Conservation (phyloP, 306 rosid species). For the Ormosia semicastrata region DNA sequence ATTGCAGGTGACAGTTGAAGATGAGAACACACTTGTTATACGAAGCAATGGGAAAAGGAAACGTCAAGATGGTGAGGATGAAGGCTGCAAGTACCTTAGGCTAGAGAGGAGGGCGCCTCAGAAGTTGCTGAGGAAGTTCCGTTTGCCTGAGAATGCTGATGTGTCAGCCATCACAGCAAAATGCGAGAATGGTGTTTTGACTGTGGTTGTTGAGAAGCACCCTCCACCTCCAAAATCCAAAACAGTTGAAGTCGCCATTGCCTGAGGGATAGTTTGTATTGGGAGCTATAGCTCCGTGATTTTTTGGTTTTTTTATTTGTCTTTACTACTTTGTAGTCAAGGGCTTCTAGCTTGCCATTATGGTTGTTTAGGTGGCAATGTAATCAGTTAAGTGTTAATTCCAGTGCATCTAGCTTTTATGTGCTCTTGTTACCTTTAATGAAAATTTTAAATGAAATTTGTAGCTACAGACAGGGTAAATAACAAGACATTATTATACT, state of each 20-base stretch:
- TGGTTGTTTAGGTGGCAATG: not conserved
- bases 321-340: not conserved
- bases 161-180: conserved; percentile 55
- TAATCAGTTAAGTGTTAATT: not conserved
- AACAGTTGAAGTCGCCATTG: conserved; percentile 48
- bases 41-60: conserved; percentile 64
- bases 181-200: conserved; percentile 62
- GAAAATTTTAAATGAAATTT: not conserved
- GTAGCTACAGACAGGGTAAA: not conserved
- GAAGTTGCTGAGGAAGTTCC: conserved; percentile 45
- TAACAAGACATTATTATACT: not conserved
- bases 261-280: conserved; percentile 15
- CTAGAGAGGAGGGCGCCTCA: conserved; percentile 53
- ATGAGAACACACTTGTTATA: conserved; percentile 50
- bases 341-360: not conserved
- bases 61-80: conserved; percentile 57
- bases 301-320: not conserved
- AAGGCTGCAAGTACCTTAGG: conserved; percentile 67
- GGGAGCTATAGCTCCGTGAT: not conserved
- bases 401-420: not conserved
- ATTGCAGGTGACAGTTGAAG: conserved; percentile 52
- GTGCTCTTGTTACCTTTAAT: not conserved
- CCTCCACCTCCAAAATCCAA: conserved; percentile 64
- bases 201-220: conserved; percentile 60
- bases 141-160: conserved; percentile 56